Percentiles rank a stretch among this genome's conserved stretches.
These are phyloP conservation scores for Pyrenophora teres DNA, from an alignment of 2,329 filamentous ascomycete genomes.

Conservation along the genomic window DNA sequence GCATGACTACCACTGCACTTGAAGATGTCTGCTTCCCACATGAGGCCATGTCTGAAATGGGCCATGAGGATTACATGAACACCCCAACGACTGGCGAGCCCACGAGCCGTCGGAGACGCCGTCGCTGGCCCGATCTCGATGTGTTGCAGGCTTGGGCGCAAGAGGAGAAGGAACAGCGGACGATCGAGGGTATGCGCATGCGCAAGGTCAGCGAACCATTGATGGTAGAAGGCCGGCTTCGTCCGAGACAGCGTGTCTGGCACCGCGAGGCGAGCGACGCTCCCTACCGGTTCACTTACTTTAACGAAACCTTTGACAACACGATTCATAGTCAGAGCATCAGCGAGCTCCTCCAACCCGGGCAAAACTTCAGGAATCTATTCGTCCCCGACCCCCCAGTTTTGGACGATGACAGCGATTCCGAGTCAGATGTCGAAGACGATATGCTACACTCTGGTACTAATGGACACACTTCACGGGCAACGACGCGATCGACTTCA, in stretches of 20 bases:
- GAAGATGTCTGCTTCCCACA: conserved; percentile 93
- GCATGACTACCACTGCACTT: conserved; percentile 64
- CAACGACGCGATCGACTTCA: conserved; percentile 30
- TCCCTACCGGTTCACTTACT: conserved; percentile 96
- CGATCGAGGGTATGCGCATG: conserved; percentile 74
- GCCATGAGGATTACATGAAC: conserved; percentile 70
- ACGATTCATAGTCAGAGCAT: conserved; percentile 97
- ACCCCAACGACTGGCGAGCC: conserved; percentile 52
- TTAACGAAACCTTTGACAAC: conserved; percentile 94
- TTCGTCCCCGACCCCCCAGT: conserved; percentile 82
- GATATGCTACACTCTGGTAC: conserved; percentile 27
- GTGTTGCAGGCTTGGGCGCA: conserved; percentile 87
- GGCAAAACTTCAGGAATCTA: conserved; percentile 80
- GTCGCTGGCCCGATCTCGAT: conserved; percentile 83
- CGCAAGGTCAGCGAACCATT: conserved; percentile 95
- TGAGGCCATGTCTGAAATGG: conserved; percentile 77
- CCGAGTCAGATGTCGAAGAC: conserved; percentile 61
- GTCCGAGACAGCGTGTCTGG: conserved; percentile 79
- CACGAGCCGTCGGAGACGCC: conserved; percentile 52
- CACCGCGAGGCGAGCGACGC: conserved; percentile 85
- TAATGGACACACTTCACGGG: conserved; percentile 34
- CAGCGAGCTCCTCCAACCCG: conserved; percentile 86
- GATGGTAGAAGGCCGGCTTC: conserved; percentile 84
- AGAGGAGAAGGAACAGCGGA: conserved; percentile 86
- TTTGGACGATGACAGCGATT: conserved; percentile 67